Evolutionary conservation across 768 basidiomycete genomes (phyloP), one percentile per base, ranked within the genome.

Genomic region (Pleurotus platypus): DNA sequence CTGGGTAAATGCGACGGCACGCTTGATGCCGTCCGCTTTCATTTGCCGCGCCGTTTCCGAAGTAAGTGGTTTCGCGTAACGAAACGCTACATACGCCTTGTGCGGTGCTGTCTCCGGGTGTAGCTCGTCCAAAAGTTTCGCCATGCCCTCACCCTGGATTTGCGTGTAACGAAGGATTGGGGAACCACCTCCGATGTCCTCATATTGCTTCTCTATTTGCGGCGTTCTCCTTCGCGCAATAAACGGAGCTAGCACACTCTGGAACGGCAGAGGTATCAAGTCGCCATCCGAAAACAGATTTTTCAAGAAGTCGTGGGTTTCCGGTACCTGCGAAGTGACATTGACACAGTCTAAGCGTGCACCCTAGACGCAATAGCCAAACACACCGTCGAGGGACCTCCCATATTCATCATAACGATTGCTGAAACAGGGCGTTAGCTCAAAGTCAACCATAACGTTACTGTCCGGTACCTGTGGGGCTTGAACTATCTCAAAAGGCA

Each of bases 391-490:
- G 90, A 83, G 20, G 96, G 97, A 1, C 97, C 97, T 45, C 97
- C 97, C 97, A 99, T 99, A 72, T 98, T 99, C 75, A 99, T 78
- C 90, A 99, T 91, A 42, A 99, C 94, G 60, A 98, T 82, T 38
- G 90, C 96, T 80, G 48, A 35, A 26, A 30, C 46, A 55, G 62
- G 35, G 51, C 30, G 57, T 63, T 56, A 63, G 61, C 57, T 47
- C 35, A 38, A 45, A 9, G 46, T 38, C 38, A n/a, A 5, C 26
- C 30, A 50, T 56, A 45, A 57, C 22, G 49, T 15, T 24, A 57
- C 39, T 39, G 27, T 55, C 53, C 56, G 61, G 49, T 56, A 87
- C 85, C 85, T 81, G 85, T 87, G 59, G 85, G 85, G 69, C 85
- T 87, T 61, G 24, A 42, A 59, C 57, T 24, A 22, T 53, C 57